A percentile compares a stretch with the other conserved stretches of the same genome.
Conservation (phyloP, 768 basidiomycete species). For the Leccinum disarticulatum region DNA sequence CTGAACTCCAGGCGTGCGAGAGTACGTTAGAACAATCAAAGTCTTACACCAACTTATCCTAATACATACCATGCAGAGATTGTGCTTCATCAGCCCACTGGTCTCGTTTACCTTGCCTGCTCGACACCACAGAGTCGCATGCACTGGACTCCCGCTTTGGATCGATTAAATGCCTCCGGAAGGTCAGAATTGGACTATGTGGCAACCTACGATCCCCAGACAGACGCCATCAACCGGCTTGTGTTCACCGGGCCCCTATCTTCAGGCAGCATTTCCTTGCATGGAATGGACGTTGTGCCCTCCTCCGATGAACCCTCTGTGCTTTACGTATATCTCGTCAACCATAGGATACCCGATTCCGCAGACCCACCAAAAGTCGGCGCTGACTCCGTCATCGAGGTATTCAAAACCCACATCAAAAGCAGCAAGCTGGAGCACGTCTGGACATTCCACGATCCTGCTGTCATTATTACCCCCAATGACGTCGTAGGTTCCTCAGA, state of each 20-base stretch:
- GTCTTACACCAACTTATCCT: conserved; percentile 13
- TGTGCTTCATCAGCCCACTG: conserved; percentile 56
- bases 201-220: conserved; percentile 55
- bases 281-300: conserved; percentile 69
- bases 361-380: conserved; percentile 45
- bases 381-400: conserved; percentile 71
- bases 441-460: conserved; percentile 53
- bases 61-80: conserved; percentile 40
- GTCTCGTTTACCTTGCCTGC: conserved; percentile 63
- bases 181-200: conserved; percentile 51
- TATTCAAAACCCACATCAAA: conserved; percentile 57
- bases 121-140: conserved; percentile 48
- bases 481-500: conserved; percentile 67
- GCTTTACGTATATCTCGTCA: conserved; percentile 68
- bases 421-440: conserved; percentile 49
- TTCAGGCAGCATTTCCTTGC: conserved; percentile 47
- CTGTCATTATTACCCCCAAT: conserved; percentile 61
- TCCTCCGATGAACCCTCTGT: conserved; percentile 46
- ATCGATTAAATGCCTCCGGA: conserved; percentile 36
- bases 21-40: conserved; percentile 40
- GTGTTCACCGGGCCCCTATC: conserved; percentile 39
- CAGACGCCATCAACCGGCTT: conserved; percentile 46
- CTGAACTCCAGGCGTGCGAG: conserved; percentile 65
- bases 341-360: conserved; percentile 57
- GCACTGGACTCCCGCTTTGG: conserved; percentile 51